Evolutionary conservation across 169 alveolate genomes (phyloP).

Genomic region (Plasmodium coatneyi): DNA sequence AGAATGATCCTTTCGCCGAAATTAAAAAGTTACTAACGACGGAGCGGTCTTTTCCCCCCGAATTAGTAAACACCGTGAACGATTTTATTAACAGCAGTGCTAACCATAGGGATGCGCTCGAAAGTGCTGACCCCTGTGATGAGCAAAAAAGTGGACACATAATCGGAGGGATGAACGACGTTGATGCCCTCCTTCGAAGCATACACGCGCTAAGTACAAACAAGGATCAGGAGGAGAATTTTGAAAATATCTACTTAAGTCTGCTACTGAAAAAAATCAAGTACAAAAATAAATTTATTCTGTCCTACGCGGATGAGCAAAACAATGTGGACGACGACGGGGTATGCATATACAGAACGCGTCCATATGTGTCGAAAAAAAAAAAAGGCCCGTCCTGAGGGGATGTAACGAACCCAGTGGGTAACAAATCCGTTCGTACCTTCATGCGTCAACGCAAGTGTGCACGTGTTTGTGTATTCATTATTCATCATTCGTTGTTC

Average conservation of each 20-base stretch:
- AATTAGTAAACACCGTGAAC: neutral
- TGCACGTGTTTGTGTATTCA: neutral
- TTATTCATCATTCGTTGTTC: neutral
- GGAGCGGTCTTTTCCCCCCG: conserved; percentile 21
- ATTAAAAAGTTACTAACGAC: conserved; percentile 11
- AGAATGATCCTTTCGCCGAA: conserved; percentile 5
- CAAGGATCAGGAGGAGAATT: neutral
- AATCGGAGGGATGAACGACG: neutral
- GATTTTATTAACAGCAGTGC: conserved; percentile 4
- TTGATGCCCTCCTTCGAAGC: conserved; percentile 20
- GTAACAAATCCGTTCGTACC: neutral
- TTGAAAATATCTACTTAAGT: conserved; percentile 44
- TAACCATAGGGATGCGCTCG: neutral
- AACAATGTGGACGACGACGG: conserved; percentile 72
- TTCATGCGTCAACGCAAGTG: neutral
- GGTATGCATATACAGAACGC: conserved; percentile 64
- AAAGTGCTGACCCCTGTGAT: neutral
- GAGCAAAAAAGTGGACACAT: neutral
- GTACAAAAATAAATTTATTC: conserved; percentile 26
- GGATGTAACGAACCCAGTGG: neutral
- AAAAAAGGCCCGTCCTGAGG: neutral
- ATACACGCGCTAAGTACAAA: conserved; percentile 6
- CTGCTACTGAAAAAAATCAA: conserved; percentile 68
- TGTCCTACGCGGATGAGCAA: conserved; percentile 24
- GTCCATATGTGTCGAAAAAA: conserved; percentile 42